Percentiles rank a stretch among this genome's conserved stretches.
phyloP scores from a whole-genome alignment of 768 basidiomycete species.

The Auricularia sp. region DNA sequence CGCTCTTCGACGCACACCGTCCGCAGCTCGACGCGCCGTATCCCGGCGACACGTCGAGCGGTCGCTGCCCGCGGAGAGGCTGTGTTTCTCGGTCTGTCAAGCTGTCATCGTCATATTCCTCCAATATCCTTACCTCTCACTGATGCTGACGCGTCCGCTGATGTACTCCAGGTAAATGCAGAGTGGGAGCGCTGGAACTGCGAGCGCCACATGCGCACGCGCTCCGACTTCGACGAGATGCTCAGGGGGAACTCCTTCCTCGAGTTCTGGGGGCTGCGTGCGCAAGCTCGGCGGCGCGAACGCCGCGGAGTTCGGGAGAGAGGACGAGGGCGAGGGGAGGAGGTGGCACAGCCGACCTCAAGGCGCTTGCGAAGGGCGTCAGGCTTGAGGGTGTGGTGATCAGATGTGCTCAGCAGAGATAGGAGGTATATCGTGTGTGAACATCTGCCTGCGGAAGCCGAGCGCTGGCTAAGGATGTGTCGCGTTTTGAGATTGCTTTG shows the following conservation, averaged over 20 bases:
- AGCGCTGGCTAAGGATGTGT: constrained; percentile 88
- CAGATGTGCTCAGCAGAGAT: constrained; percentile 91
- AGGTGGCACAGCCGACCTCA: constrained; percentile 78
- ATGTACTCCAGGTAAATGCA: constrained; percentile 31
- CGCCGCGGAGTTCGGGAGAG: constrained; percentile 53
- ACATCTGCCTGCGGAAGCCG: constrained; percentile 75
- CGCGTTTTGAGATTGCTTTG: no score
- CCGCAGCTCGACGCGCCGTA: constrained; percentile 58
- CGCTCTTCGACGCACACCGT: constrained; percentile 60
- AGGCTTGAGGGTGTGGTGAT: constrained; percentile 76
- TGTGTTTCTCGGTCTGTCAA: constrained; percentile 14
- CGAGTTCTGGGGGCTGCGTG: constrained; percentile 91
- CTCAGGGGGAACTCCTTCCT: constrained; percentile 84
- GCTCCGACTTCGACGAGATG: constrained; percentile 78
- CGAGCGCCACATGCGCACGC: constrained; percentile 45
- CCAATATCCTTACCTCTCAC: no score
- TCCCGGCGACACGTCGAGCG: constrained; percentile 26
- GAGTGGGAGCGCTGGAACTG: constrained; percentile 78
- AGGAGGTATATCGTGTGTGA: constrained; percentile 81
- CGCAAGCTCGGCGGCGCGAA: constrained; percentile 72
- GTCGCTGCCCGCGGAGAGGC: constrained; percentile 35
- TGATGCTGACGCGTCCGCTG: no score
- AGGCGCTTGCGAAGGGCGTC: constrained; percentile 72
- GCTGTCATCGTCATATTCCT: no score
- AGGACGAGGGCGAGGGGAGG: constrained; percentile 49